Percentiles rank a stretch among this genome's conserved stretches.
Evolutionary conservation across 1,284 basidiomycete genomes (phyloP).

Genomic region (Pisolithus thermaeus): DNA sequence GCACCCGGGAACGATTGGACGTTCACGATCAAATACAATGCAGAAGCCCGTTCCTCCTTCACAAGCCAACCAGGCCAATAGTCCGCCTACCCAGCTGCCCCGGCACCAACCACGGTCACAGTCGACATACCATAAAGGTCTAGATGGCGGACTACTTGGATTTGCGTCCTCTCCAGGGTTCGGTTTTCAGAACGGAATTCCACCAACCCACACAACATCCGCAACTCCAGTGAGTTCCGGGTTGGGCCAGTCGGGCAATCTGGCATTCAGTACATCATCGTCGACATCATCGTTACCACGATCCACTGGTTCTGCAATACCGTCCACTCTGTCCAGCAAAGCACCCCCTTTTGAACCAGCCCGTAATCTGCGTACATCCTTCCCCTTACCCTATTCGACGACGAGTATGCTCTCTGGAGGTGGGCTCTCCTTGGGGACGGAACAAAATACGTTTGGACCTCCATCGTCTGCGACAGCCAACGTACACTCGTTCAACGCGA

Average conservation of each 20-base stretch:
- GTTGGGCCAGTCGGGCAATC: conserved; percentile 13
- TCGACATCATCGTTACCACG: conserved; percentile 20
- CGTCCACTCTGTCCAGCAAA: conserved; percentile 45
- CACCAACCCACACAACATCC: conserved; percentile 15
- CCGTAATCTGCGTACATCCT: conserved; percentile 21
- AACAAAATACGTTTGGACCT: conserved; percentile 12
- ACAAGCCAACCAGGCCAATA: conserved; percentile 8
- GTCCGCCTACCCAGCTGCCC: conserved; percentile 18
- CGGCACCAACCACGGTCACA: conserved; percentile 25
- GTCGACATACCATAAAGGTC: conserved; percentile 17
- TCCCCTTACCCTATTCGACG: conserved; percentile 17
- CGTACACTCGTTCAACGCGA: conserved; percentile 3
- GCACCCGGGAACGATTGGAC: conserved; percentile 26
- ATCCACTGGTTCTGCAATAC: conserved; percentile 23
- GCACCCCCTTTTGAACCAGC: conserved; percentile 48
- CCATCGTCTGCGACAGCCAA: conserved; percentile 8
- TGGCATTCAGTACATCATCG: conserved; percentile 14
- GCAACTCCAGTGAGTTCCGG: conserved; percentile 1
- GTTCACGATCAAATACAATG: conserved; percentile 8
- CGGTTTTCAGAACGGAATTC: conserved; percentile 11
- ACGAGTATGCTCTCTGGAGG: conserved; percentile 10
- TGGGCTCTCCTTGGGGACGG: conserved; percentile 7
- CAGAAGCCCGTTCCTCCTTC: conserved; percentile 12
- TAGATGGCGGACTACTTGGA: conserved; percentile 10
- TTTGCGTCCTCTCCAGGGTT: conserved; percentile 14